Evolutionary conservation across 129 eudicot genomes (phyloP).

Genomic region (Flaveria linearis): DNA sequence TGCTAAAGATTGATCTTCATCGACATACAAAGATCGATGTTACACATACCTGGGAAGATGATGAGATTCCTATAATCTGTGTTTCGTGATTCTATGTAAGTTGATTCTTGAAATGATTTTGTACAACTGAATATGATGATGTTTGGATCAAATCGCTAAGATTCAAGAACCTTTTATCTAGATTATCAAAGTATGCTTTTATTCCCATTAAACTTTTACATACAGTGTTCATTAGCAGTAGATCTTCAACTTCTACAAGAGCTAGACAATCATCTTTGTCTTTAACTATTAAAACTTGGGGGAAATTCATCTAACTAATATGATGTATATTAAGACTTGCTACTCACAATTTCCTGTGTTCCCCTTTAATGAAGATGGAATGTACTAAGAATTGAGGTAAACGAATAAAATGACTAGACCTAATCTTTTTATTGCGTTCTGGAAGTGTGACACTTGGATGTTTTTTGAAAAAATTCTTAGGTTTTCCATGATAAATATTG

Average conservation of each 20-base stretch:
- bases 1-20: slow-evolving; percentile 1
- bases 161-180: neutral
- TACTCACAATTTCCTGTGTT: slow-evolving; percentile 14
- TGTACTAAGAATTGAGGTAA: too few relatives aligned
- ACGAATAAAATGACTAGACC: too few relatives aligned
- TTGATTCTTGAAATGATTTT: slow-evolving; percentile 1
- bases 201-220: neutral
- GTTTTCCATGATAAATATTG: too few relatives aligned
- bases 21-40: neutral
- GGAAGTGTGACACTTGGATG: too few relatives aligned
- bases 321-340: slow-evolving; percentile 19
- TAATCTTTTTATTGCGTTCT: too few relatives aligned
- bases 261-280: slow-evolving; percentile 21
- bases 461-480: too few relatives aligned
- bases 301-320: slow-evolving; percentile 13
- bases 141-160: neutral
- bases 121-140: neutral
- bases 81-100: neutral
- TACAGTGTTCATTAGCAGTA: neutral
- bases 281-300: slow-evolving; percentile 6
- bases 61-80: neutral
- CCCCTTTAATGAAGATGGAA: neutral
- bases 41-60: neutral
- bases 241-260: too few relatives aligned
- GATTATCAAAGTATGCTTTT: neutral